phyloP scores from a whole-genome alignment of 129 eudicot genomes.

The sunflower (Helianthus annuus) region DNA sequence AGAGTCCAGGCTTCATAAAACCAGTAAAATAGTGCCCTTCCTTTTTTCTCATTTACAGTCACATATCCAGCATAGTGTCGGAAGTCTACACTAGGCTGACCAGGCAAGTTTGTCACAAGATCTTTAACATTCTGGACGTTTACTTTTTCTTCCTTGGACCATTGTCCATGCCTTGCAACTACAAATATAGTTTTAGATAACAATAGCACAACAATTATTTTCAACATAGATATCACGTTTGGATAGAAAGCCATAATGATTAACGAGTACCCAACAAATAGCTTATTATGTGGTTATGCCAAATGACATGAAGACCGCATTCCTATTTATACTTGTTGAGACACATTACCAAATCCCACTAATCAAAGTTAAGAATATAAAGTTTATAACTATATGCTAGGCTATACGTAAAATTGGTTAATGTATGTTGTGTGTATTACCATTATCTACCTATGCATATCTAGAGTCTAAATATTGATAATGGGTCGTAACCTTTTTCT shows the following conservation, averaged over 20 bases:
- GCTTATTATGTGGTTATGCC: constrained; percentile 17
- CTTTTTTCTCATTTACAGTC: constrained; percentile 56
- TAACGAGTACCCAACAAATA: constrained; percentile 12
- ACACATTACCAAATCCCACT: constrained; percentile 22
- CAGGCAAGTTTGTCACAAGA: constrained; percentile 59
- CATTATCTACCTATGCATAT: constrained; percentile 18
- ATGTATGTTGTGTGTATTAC: background rate
- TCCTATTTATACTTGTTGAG: constrained; percentile 50
- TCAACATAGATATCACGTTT: constrained; percentile 25
- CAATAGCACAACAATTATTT: constrained; percentile 15
- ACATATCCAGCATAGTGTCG: constrained; percentile 74
- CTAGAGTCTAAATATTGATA: background rate
- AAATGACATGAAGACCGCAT: constrained; percentile 32
- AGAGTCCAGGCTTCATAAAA: constrained; percentile 65
- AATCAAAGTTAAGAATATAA: constrained; percentile 10
- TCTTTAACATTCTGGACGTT: constrained; percentile 34
- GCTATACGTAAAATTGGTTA: too few species aligned
- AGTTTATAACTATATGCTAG: background rate
- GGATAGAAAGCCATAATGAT: constrained; percentile 35
- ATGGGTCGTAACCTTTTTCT: background rate
- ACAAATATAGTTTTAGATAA: constrained; percentile 28
- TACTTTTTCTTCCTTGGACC: constrained; percentile 31
- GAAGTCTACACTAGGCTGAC: constrained; percentile 62
- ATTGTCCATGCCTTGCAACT: constrained; percentile 41
- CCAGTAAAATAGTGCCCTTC: constrained; percentile 76